Base-by-base conservation (phyloP, 164 flowering plant species). In the Tinospora cordifolia region DNA sequence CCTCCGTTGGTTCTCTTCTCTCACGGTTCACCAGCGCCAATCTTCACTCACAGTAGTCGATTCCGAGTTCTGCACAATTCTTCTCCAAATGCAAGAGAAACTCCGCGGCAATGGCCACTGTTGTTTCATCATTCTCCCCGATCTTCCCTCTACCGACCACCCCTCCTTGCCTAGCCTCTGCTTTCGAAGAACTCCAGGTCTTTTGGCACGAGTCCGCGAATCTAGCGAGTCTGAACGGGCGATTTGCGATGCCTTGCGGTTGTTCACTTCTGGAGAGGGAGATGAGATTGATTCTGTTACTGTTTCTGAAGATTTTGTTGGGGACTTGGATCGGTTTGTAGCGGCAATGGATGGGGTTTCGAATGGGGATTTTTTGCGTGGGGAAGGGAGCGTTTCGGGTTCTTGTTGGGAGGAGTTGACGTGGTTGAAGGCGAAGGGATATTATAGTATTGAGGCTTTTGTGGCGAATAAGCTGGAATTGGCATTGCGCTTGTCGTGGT, bases 391-490 rank as follows among this genome's bases (percentile, higher is more conserved):
- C 30, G 84, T 66, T 24, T 65, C 84, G 84, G 87, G 84, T 11
- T 74, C 71, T 9, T 81, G 80, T 34, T 93, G 97, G 98, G 84
- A 84, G 65, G 98, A 93, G 69, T 70, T 93, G 75, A 75, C 76
- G 41, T 93, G 98, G 98, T 77, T 93, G 79, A 91, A 87, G 78
- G 86, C 73, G 0, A 90, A 85, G 72, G 98, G 98, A 44, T 93
- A 88, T 77, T 93, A 91, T 62, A 83, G 89, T 46, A 24, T 91
- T 44, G 91, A 85, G 81, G 91, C 84, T 6, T 93, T 91, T 76
- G 80, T 91, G 68, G 97, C 84, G 24, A 93, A 91, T 69, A 74
- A 84, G 81, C 54, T 93, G 73, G 98, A 93, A 77, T 76, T 89
- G 69, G 84, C 89, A 0, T 76, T 93, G 88, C 86, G 93, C 75